A percentile compares a stretch with the other conserved stretches of the same genome.
These are phyloP conservation scores for Arxiozyma bovina DNA, from an alignment of 1,139 yeast species.

Conservation along the genomic window DNA sequence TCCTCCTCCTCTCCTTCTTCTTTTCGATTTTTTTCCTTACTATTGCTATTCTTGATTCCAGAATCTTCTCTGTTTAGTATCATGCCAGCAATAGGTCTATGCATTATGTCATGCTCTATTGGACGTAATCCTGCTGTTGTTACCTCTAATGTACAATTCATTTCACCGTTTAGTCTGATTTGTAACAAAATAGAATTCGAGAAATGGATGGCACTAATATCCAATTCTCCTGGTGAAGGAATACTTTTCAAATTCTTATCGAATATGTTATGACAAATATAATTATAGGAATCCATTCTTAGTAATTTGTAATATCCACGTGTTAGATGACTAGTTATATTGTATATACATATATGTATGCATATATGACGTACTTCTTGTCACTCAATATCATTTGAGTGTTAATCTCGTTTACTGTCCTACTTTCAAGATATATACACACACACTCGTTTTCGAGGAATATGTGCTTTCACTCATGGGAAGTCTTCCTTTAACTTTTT, in stretches of 20 bases:
- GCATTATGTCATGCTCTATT: slow-evolving; percentile 3
- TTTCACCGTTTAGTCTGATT: slow-evolving; percentile 34
- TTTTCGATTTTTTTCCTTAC: slow-evolving; percentile 3
- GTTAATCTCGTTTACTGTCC: too few relatives aligned
- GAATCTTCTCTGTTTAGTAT: slow-evolving; percentile 1
- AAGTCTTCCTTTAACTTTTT: not conserved
- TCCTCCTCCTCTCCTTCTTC: slow-evolving; percentile 16
- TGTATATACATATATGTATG: too few relatives aligned
- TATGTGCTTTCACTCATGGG: too few relatives aligned
- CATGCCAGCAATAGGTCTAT: slow-evolving; percentile 14
- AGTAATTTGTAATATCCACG: not conserved
- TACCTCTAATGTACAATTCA: slow-evolving; percentile 35
- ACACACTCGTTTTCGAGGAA: too few relatives aligned
- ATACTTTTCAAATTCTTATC: not conserved
- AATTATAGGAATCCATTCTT: not conserved
- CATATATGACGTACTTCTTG: not conserved
- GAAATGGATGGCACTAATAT: slow-evolving; percentile 21
- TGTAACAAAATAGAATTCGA: slow-evolving; percentile 30
- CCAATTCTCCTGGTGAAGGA: slow-evolving; percentile 1
- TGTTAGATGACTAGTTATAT: not conserved
- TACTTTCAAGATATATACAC: too few relatives aligned
- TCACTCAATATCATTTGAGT: not conserved
- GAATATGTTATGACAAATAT: not conserved
- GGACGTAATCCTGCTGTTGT: slow-evolving; percentile 21
- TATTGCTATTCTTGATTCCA: not conserved